Evolutionary conservation across 2,329 filamentous ascomycete species (phyloP), one percentile per base, ranked within the genome.

Genomic region (Fonsecaea multimorphosa): DNA sequence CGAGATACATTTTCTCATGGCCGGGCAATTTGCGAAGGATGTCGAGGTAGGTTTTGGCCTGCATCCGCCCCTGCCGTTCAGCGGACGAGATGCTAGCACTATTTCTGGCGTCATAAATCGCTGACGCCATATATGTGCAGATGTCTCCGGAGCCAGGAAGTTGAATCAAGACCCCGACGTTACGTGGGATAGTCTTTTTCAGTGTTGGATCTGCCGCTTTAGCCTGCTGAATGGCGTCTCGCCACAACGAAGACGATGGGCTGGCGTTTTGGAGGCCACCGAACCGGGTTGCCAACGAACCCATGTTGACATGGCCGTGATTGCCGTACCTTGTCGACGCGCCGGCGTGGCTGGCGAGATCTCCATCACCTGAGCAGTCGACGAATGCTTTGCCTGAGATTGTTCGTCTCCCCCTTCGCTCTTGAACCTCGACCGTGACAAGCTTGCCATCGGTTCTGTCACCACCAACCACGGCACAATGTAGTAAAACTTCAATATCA

Each of bases 231-330:
- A 65, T 61, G 8, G 63, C 63, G 27, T 65, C 63, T 5, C 58
- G 63, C 63, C 63, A 65, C 52, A 46, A 32, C 9, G 14, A 9
- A 31, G 59, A 49, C 36, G 55, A 54, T 12, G 63, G 63, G 31
- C 61, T 65, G 8, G 63, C 63, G 16, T 65, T 22, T 9, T 7
- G 8, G 9, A 65, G 51, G 5, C 63, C 63, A 16, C 63, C 63
- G 44, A 65, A 65, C 29, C 51, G 24, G 5, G 63, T 65, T 7
- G 63, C 57, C 49, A 65, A 57, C 24, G 63, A 65, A 34, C 63
- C 63, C 63, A 65, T 65, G 44, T 65, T 65, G n/a, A 65, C 51
- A 27, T 65, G 57, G 8, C 63, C 63, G 44, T 65, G 63, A 38
- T 65, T 65, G 51, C 63, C 63, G 29, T 61, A 65, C 40, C 63